A percentile compares a stretch with the other conserved stretches of the same genome.
These are phyloP conservation scores for Penicillium bovifimosum DNA, from an alignment of 495 filamentous ascomycete genomes.

Conservation along the genomic window DNA sequence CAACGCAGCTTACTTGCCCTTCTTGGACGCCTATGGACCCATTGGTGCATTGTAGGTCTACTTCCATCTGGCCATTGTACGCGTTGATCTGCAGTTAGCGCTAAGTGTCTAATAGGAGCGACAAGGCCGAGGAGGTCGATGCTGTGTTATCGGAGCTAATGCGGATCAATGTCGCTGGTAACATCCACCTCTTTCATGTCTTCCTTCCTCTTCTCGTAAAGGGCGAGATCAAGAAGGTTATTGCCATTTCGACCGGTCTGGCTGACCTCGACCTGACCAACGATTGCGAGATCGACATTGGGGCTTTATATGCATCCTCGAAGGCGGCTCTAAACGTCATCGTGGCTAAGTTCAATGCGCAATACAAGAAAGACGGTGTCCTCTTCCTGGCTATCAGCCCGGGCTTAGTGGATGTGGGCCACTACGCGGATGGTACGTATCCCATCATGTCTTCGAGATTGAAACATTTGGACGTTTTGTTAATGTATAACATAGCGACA, in stretches of 20 bases:
- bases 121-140: background rate
- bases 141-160: background rate
- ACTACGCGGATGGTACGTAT: background rate
- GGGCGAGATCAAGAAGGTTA: slow-evolving; percentile 50
- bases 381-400: slow-evolving; percentile 47
- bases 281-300: slow-evolving; percentile 20
- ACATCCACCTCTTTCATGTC: slow-evolving; percentile 13
- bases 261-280: slow-evolving; percentile 43
- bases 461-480: background rate
- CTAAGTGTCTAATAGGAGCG: background rate
- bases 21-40: background rate
- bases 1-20: background rate
- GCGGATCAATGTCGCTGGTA: slow-evolving; percentile 19
- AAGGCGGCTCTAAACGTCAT: slow-evolving; percentile 45
- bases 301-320: slow-evolving; percentile 29
- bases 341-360: slow-evolving; percentile 44
- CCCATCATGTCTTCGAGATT: background rate
- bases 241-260: slow-evolving; percentile 45
- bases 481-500: slow-evolving; percentile 15
- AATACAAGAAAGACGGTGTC: slow-evolving; percentile 47
- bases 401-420: slow-evolving; percentile 33
- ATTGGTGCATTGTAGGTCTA: background rate
- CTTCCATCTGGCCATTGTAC: background rate
- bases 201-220: slow-evolving; percentile 48
- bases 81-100: background rate